Conservation (phyloP, 352 stramenopile genomes). For the Globisporangium heterothallicum region DNA sequence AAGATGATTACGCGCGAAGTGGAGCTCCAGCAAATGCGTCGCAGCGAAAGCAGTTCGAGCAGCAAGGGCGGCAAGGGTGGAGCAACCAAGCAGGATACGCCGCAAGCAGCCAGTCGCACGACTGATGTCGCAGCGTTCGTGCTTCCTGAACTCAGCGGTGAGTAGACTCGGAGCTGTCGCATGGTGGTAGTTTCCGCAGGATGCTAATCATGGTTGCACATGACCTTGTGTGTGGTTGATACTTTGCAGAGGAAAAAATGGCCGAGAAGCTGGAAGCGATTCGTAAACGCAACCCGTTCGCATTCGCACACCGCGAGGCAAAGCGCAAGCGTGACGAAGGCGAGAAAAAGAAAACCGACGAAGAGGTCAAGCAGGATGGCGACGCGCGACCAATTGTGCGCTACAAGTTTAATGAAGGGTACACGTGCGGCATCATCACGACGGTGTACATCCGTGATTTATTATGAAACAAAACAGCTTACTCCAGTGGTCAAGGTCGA, state of each 20-base stretch:
- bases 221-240: constrained; percentile 1
- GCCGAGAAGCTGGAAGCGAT: constrained; percentile 55
- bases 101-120: constrained; percentile 14
- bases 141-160: constrained; percentile 52
- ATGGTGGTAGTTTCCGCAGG: too few relatives aligned
- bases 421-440: constrained; percentile 88
- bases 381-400: constrained; percentile 45
- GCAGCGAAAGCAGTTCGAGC: constrained; percentile 33
- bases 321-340: constrained; percentile 63
- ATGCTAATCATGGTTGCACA: neutral
- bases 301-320: constrained; percentile 73
- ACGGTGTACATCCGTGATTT: constrained; percentile 85
- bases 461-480: constrained; percentile 40
- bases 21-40: constrained; percentile 74
- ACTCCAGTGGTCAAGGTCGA: too few relatives aligned
- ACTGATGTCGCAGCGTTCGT: constrained; percentile 33
- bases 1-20: constrained; percentile 82
- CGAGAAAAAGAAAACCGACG: constrained; percentile 35
- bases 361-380: constrained; percentile 13
- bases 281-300: constrained; percentile 72
- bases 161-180: too few relatives aligned
- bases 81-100: constrained; percentile 10
- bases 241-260: constrained; percentile 41
- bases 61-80: constrained; percentile 4
- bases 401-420: constrained; percentile 90